Percentiles rank a stretch among this genome's conserved stretches.
phyloP scores from a whole-genome alignment of 495 filamentous ascomycete species.

The Aspergillus egyptiacus region DNA sequence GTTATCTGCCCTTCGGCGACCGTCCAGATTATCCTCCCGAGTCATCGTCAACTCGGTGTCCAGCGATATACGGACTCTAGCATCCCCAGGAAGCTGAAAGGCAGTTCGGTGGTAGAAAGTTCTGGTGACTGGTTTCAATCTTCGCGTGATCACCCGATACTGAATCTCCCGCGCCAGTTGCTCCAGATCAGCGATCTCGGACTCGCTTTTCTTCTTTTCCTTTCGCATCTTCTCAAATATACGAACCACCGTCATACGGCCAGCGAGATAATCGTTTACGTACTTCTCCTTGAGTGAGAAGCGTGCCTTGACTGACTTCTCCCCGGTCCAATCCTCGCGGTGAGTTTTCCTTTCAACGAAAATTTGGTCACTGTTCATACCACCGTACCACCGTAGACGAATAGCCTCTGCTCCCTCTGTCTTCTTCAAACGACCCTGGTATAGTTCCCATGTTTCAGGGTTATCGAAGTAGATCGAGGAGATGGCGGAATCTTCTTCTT shows the following conservation, averaged over 20 bases:
- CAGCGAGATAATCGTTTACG: conserved; percentile 80
- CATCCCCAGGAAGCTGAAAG: conserved; percentile 95
- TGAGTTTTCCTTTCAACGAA: conserved; percentile 98
- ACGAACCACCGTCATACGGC: conserved; percentile 70
- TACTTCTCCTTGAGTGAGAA: conserved; percentile 96
- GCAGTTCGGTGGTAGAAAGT: conserved; percentile 98
- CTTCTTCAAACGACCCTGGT: conserved; percentile 91
- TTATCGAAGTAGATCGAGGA: conserved; percentile 99
- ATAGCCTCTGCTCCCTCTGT: conserved; percentile 97
- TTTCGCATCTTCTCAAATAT: conserved; percentile 93
- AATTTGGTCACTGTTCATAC: conserved; percentile 88
- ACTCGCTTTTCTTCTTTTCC: conserved; percentile 85
- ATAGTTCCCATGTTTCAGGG: conserved; percentile 84
- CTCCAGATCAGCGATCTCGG: conserved; percentile 85
- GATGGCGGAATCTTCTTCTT: conserved; percentile 81
- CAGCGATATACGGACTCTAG: conserved; percentile 90
- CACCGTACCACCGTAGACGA: conserved; percentile 94
- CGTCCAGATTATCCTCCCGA: conserved; percentile 92
- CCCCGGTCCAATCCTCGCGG: conserved; percentile 97
- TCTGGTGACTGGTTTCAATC: conserved; percentile 77
- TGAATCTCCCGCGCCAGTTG: conserved; percentile 87
- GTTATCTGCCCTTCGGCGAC: conserved; percentile 63
- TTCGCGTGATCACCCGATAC: conserved; percentile 79
- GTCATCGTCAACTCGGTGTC: conserved; percentile 94
- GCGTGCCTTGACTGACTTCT: conserved; percentile 96